Base-by-base conservation (phyloP, 2,329 filamentous ascomycete species). In the Cryoendolithus antarcticus region DNA sequence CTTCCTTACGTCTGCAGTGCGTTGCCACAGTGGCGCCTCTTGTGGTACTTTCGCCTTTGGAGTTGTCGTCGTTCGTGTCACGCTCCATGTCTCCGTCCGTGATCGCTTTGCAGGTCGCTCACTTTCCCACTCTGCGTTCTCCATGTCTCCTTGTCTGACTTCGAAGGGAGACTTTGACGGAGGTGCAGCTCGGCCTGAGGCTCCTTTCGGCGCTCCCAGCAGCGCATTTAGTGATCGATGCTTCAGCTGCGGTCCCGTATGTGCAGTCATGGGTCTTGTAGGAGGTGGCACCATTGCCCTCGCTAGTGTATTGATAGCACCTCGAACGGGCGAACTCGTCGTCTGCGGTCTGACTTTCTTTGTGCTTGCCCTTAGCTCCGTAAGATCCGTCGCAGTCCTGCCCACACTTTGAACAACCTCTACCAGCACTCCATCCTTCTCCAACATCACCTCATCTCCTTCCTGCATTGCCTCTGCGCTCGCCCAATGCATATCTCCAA, bases 401-500 rank as follows among this genome's bases (percentile, higher is more conserved):
- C 80, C 83, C n/a, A 82, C 66, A 30, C 71, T 74, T 41, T 94
- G 86, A 15, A 74, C 74, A 2, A 94, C 84, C 59, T 94, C 78
- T 8, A 95, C 81, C 42, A 93, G 70, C 21, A 83, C 73, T 1
- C 76, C 76, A 35, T 79, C 80, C 36, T 78, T 74, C 49, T 94
- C 86, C 38, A 95, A 66, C 41, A 77, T 71, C 38, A 95, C 58
- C 59, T 94, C 86, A 44, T 93, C 84, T 4, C 86, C 88, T 43
- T 91, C 82, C 28, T 74, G 74, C 13, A 94, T 64, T n/a, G 74
- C 71, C 30, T 71, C 72, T 38, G 74, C 71, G 34, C 77, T 71
- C 32, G 77, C 76, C 79, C 83, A 91, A 61, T 94, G 85, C 27
- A 77, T 75, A 57, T 94, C 88, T 3, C 86, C 88, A 21, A 95